A percentile compares a stretch with the other conserved stretches of the same genome.
Conservation (phyloP, 345 rosid species). For the Linum lewisii region DNA sequence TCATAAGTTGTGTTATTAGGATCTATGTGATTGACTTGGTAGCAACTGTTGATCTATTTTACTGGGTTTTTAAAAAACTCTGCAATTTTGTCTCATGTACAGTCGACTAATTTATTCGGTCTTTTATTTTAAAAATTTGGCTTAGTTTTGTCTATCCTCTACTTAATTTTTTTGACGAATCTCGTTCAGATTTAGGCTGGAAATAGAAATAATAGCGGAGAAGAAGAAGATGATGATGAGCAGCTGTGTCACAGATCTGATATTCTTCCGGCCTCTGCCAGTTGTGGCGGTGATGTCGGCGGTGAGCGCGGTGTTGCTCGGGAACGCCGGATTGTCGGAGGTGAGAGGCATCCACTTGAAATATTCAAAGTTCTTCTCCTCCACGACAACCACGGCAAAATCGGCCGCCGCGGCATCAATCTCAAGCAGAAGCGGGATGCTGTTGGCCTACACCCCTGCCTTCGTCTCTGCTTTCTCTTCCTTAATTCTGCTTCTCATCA, state of each 20-base stretch:
- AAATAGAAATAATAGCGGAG: too few species aligned
- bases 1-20: too few species aligned
- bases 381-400: not conserved
- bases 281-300: conserved; percentile 1
- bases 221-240: not conserved
- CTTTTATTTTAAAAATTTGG: too few species aligned
- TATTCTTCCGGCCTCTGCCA: not conserved
- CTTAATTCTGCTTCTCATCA: conserved; percentile 28
- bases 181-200: too few species aligned
- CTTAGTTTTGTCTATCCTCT: too few species aligned
- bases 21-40: too few species aligned
- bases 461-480: conserved; percentile 44
- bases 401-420: not conserved
- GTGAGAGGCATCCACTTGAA: conserved; percentile 1
- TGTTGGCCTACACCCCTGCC: conserved; percentile 44
- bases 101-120: too few species aligned
- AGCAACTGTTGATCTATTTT: too few species aligned
- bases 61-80: too few species aligned
- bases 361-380: conserved; percentile 2
- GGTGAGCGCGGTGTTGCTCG: not conserved
- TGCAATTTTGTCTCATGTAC: too few species aligned
- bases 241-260: not conserved
- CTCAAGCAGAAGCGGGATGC: conserved; percentile 48
- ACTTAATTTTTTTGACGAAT: too few species aligned
- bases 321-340: not conserved